These are phyloP conservation scores for Annulohypoxylon maeteangense DNA, from an alignment of 495 filamentous ascomycete genomes.

Conservation along the genomic window DNA sequence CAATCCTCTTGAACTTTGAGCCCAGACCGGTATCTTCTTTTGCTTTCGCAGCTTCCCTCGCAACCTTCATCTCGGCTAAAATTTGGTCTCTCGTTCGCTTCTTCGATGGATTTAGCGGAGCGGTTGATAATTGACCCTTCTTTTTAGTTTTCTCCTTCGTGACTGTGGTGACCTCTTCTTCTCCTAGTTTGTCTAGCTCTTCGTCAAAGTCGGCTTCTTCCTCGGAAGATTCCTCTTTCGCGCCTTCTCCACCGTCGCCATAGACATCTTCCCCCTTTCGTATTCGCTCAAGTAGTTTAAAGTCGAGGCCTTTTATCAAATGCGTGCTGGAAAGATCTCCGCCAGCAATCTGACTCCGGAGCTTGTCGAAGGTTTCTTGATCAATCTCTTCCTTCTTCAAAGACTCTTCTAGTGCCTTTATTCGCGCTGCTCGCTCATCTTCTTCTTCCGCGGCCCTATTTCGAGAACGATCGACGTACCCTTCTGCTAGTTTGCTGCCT, in stretches of 20 bases:
- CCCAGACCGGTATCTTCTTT: conserved; percentile 70
- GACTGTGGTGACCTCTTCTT: conserved; percentile 68
- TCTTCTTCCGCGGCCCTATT: conserved; percentile 63
- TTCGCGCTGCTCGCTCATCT: conserved; percentile 69
- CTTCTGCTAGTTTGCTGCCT: conserved; percentile 78
- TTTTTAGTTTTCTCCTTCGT: conserved; percentile 67
- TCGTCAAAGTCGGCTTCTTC: conserved; percentile 70
- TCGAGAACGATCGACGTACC: conserved; percentile 87
- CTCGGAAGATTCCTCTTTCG: conserved; percentile 38
- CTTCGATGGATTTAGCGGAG: conserved; percentile 66
- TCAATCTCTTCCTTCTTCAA: conserved; percentile 87
- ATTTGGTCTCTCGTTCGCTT: conserved; percentile 87
- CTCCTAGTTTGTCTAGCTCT: conserved; percentile 78
- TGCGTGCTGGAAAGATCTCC: conserved; percentile 83
- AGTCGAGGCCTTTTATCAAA: conserved; percentile 92
- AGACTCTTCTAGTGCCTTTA: conserved; percentile 83
- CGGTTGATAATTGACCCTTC: conserved; percentile 78
- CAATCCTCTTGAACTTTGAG: conserved; percentile 84
- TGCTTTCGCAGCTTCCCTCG: conserved; percentile 69
- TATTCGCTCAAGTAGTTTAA: conserved; percentile 78
- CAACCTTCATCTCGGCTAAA: conserved; percentile 80
- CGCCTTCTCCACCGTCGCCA: conserved; percentile 49
- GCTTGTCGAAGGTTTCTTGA: conserved; percentile 73
- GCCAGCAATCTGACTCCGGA: conserved; percentile 80
- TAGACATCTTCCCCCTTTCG: conserved; percentile 79